Base-by-base conservation (phyloP, 1,284 basidiomycete genomes). In the Pyrrhoderma noxium region DNA sequence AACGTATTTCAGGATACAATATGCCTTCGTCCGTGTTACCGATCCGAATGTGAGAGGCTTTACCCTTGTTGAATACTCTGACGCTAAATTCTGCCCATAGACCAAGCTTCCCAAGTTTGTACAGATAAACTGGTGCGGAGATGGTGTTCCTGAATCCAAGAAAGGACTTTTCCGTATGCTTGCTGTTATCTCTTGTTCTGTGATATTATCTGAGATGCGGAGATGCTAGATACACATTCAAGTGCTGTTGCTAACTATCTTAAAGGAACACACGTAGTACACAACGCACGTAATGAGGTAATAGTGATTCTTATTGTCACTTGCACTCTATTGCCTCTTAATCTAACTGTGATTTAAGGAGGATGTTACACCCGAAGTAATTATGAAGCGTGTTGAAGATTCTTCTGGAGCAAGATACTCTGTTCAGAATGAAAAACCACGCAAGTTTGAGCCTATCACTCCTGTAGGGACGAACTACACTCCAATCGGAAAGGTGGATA, bases 391-490 rank as follows among this genome's bases (percentile, higher is more conserved):
- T 43, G 85, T 99, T 21, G 86, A 88, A 67, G 88, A 90, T 36
- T 88, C 93, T 11, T 93, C 89, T 3, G 95, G 95, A n/a, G 82
- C 92, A 0, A 94, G 85, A 64, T 99, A 98, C 68, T 83, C 85
- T 8, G 72, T 77, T 3, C 86, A 90, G 60, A 82, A 82, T 49
- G 84, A 89, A 58, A 64, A 69, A 25, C 61, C 82, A 0, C 77
- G 80, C 56, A 78, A 75, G 62, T 73, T 70, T 49, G 85, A 85
- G 58, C 82, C 83, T 14, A 86, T 89, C 56, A 71, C 82, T 0
- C 81, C 85, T 13, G 84, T 85, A 3, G 85, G 86, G 2, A 80
- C 83, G 1, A 80, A 63, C 59, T 89, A 89, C 64, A 79, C 71
- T 1, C 86, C 87, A 9, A 69, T 88, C 16, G 86, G 87, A 13